These are phyloP conservation scores for Ascochyta viciae-villosae DNA, from an alignment of 2,329 filamentous ascomycete genomes.

Conservation along the genomic window DNA sequence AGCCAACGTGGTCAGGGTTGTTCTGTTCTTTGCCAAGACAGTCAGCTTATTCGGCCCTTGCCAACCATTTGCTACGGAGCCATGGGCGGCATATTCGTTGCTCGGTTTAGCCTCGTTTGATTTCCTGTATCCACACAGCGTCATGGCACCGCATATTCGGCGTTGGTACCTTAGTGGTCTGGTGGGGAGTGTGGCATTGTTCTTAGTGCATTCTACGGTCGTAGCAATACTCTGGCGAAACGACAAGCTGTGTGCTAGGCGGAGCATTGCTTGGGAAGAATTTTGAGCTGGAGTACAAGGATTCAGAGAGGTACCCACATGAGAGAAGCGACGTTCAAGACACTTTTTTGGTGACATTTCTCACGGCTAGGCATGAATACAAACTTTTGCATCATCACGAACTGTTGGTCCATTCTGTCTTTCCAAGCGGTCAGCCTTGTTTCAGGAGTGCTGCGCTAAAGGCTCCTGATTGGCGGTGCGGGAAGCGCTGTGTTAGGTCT, in stretches of 20 bases:
- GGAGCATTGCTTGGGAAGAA: slow-evolving; percentile 27
- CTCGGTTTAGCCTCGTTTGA: slow-evolving; percentile 74
- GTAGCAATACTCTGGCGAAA: slow-evolving; percentile 48
- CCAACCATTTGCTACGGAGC: slow-evolving; percentile 72
- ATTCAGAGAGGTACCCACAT: background rate
- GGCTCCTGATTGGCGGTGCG: slow-evolving; percentile 20
- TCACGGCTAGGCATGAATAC: background rate
- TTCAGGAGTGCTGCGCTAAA: slow-evolving; percentile 16
- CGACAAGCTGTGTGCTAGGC: slow-evolving; percentile 44
- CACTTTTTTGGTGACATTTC: background rate
- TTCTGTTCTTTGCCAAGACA: slow-evolving; percentile 73
- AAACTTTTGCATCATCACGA: background rate
- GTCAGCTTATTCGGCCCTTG: slow-evolving; percentile 71
- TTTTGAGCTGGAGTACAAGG: slow-evolving; percentile 7
- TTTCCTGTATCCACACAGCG: slow-evolving; percentile 44
- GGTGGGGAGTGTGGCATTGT: slow-evolving; percentile 52
- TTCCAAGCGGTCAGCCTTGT: slow-evolving; percentile 17
- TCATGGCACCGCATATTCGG: slow-evolving; percentile 18
- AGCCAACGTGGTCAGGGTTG: slow-evolving; percentile 57
- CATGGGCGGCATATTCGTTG: slow-evolving; percentile 71
- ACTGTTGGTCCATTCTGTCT: slow-evolving; percentile 10
- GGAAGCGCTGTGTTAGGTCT: background rate
- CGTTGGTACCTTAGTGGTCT: slow-evolving; percentile 37
- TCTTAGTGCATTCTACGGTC: slow-evolving; percentile 57
- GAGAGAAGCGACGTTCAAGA: background rate